These are phyloP conservation scores for Citrus hindsii DNA, from an alignment of 345 rosid species.

Conservation along the genomic window DNA sequence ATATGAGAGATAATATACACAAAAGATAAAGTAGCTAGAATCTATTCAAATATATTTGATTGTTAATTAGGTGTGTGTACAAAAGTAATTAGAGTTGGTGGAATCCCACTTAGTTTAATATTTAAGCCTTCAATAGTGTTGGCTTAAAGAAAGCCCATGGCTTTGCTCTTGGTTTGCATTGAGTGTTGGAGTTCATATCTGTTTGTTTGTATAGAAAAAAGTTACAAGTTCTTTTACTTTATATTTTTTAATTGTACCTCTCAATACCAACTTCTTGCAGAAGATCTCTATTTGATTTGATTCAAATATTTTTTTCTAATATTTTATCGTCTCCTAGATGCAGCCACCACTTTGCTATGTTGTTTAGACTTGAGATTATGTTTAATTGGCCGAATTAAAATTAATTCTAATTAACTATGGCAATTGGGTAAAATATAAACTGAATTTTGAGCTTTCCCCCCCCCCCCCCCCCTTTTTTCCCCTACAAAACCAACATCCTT, in stretches of 20 bases:
- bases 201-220: background rate
- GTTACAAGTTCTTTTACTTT: background rate
- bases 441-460: no score
- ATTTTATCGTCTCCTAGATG: background rate
- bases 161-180: background rate
- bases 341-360: background rate
- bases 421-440: no score
- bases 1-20: background rate
- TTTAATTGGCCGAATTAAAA: background rate
- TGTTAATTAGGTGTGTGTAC: background rate
- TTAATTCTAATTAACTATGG: background rate
- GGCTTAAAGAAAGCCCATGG: slow-evolving; percentile 22
- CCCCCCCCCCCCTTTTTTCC: background rate
- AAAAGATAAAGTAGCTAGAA: background rate
- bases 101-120: slow-evolving; percentile 1
- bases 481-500: background rate
- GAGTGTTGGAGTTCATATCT: background rate
- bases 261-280: background rate
- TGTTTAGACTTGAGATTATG: background rate
- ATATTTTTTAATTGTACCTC: background rate
- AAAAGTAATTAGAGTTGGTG: slow-evolving; percentile 11
- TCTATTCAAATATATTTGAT: no score
- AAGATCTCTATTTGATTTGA: background rate
- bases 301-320: background rate
- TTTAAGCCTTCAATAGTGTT: slow-evolving; percentile 27